These are phyloP conservation scores for Rhizophora mangle DNA, from an alignment of 345 rosid genomes.

Conservation along the genomic window DNA sequence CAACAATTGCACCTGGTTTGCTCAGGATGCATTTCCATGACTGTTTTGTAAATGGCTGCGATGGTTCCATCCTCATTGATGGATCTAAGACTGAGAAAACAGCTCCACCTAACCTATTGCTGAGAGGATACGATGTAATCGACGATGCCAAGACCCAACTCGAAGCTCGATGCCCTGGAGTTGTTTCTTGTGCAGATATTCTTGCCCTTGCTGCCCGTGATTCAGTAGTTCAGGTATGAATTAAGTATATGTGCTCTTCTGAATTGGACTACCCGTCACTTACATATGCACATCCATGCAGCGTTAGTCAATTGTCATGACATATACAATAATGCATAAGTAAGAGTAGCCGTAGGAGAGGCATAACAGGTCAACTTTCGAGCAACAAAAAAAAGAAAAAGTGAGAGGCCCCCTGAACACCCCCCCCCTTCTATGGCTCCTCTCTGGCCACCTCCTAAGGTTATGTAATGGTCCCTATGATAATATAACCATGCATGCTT, in stretches of 20 bases:
- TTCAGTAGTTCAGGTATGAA: conserved; percentile 27
- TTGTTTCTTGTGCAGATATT: conserved; percentile 58
- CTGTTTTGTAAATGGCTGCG: conserved; percentile 55
- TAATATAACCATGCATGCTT: too few species aligned
- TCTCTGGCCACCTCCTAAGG: too few species aligned
- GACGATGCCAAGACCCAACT: conserved; percentile 53
- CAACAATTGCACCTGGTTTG: conserved; percentile 42
- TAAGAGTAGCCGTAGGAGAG: too few species aligned
- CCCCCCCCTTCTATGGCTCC: too few species aligned
- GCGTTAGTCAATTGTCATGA: too few species aligned
- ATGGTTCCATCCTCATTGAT: conserved; percentile 45
- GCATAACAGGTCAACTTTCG: too few species aligned
- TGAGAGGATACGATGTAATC: conserved; percentile 46
- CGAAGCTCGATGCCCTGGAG: conserved; percentile 46
- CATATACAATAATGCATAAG: neutral
- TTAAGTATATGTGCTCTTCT: neutral
- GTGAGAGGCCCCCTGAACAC: too few species aligned
- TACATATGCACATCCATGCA: too few species aligned
- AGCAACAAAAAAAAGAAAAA: too few species aligned
- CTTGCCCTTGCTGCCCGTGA: conserved; percentile 53
- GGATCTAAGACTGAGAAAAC: conserved; percentile 43
- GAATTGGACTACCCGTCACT: neutral
- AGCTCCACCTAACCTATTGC: conserved; percentile 27
- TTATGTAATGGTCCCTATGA: too few species aligned
- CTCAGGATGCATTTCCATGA: conserved; percentile 56